Evolutionary conservation across 2,329 filamentous ascomycete species (phyloP).

Genomic region (Eutypa lata): DNA sequence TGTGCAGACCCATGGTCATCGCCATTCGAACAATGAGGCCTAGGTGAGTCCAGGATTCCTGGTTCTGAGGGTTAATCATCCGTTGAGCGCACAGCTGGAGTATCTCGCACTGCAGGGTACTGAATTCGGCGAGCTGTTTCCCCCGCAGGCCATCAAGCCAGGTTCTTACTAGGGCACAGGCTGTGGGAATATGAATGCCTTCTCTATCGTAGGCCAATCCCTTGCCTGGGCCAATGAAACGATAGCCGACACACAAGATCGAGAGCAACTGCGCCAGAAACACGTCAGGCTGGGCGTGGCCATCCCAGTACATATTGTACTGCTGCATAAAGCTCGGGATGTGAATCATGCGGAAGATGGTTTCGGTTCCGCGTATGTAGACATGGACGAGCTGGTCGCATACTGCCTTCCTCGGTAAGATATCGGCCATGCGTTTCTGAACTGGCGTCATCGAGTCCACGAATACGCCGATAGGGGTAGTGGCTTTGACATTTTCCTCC

Average conservation of each 20-base stretch:
- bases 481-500: constrained; percentile 42
- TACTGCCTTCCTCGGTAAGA: constrained; percentile 47
- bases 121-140: constrained; percentile 50
- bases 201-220: constrained; percentile 52
- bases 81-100: constrained; percentile 51
- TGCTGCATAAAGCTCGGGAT: constrained; percentile 48
- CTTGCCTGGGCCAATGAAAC: constrained; percentile 49
- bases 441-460: constrained; percentile 58
- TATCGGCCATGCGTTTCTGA: constrained; percentile 55
- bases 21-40: constrained; percentile 54
- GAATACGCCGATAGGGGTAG: constrained; percentile 52
- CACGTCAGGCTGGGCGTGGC: constrained; percentile 41
- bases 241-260: constrained; percentile 51
- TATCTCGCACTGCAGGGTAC: constrained; percentile 52
- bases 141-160: constrained; percentile 52
- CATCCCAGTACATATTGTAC: constrained; percentile 51
- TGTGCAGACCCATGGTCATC: constrained; percentile 58
- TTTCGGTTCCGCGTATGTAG: constrained; percentile 50
- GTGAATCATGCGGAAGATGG: constrained; percentile 52
- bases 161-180: constrained; percentile 50
- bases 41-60: constrained; percentile 53
- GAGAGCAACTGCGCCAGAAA: constrained; percentile 54
- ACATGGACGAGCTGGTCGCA: constrained; percentile 49
- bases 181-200: constrained; percentile 55
- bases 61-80: constrained; percentile 45